Conservation (phyloP, 2,329 filamentous ascomycete species). For the Claviceps maximensis region DNA sequence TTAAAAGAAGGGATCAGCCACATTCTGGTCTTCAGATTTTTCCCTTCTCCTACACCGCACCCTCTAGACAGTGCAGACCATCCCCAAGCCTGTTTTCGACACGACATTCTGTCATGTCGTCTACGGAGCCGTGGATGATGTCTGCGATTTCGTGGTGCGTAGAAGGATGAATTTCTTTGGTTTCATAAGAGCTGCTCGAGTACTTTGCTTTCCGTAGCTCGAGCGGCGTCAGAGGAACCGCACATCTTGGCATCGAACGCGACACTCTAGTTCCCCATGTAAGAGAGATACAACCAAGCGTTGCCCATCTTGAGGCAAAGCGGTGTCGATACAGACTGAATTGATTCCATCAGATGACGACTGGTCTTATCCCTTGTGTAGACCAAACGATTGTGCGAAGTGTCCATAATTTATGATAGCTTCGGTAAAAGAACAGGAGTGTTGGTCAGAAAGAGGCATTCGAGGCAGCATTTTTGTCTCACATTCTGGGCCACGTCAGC, state of each 20-base stretch:
- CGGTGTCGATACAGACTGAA: background rate
- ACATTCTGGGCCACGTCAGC: too few species aligned
- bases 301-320: background rate
- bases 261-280: background rate
- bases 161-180: constrained; percentile 33
- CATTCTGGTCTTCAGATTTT: constrained; percentile 9
- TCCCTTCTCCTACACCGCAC: constrained; percentile 47
- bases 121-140: constrained; percentile 47
- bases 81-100: constrained; percentile 42
- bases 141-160: constrained; percentile 45
- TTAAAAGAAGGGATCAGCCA: background rate
- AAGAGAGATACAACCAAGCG: background rate
- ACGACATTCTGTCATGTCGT: constrained; percentile 54
- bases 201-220: constrained; percentile 22
- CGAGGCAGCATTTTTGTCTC: too few species aligned
- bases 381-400: too few species aligned
- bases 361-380: too few species aligned
- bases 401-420: too few species aligned
- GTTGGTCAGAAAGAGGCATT: too few species aligned
- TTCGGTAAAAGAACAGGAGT: too few species aligned
- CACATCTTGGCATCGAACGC: constrained; percentile 15
- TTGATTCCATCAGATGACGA: too few species aligned
- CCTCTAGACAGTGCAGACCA: constrained; percentile 81
- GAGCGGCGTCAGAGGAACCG: constrained; percentile 30
- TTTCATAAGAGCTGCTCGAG: constrained; percentile 46